Evolutionary conservation across 495 filamentous ascomycete genomes (phyloP).

Genomic region (Corynascus novoguineensis): DNA sequence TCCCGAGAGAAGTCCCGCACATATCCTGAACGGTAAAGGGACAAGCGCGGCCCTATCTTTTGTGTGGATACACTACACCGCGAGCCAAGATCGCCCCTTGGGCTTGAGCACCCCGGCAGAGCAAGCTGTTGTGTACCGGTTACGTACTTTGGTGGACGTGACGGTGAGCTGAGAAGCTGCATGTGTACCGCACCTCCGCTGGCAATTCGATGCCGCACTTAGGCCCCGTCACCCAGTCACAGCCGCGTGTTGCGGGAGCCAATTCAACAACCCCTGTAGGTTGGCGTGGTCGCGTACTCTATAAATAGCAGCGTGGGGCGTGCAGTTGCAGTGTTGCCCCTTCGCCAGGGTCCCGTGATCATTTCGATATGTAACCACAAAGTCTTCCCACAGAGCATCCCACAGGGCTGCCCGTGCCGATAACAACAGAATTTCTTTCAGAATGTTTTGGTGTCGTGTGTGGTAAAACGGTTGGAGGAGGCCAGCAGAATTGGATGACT

Average conservation of each 20-base stretch:
- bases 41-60: too few species aligned
- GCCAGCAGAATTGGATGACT: background rate
- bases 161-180: background rate
- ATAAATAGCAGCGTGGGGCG: slow-evolving; percentile 10
- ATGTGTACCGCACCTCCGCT: background rate
- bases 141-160: background rate
- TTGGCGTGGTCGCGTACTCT: background rate
- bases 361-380: background rate
- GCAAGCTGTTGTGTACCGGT: background rate
- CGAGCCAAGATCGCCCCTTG: background rate
- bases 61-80: too few species aligned
- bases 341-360: background rate
- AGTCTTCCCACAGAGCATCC: too few species aligned
- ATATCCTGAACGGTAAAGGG: too few species aligned
- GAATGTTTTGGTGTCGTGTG: background rate
- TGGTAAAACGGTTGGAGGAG: background rate
- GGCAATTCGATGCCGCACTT: slow-evolving; percentile 1
- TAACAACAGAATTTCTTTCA: background rate
- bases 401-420: background rate
- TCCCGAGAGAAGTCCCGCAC: background rate
- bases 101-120: background rate
- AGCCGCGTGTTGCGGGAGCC: background rate
- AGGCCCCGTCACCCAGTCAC: background rate
- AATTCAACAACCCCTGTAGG: background rate
- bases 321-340: background rate